Base-by-base conservation (phyloP, 208 protist species). In the Trypanosoma grayi region DNA sequence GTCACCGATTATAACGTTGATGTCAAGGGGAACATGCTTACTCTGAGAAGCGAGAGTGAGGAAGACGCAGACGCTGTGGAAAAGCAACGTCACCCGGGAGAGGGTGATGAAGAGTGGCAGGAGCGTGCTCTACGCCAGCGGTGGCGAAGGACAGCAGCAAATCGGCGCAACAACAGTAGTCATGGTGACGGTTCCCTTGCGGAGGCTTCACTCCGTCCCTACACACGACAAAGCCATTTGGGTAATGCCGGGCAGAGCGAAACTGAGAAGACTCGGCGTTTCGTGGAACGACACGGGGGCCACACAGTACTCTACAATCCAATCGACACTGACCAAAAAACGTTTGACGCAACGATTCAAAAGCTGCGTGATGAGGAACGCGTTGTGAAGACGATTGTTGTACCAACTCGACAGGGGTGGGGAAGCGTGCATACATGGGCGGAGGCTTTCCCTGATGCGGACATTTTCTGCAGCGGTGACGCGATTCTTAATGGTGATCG, bases 261-360 rank as follows among this genome's bases (percentile, higher is more conserved):
- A 16, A 43, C 47, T 18, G 46, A 53, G 20, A 57, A 71, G 44
- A 66, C 24, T 1, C 37, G 64, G 4, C 52, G 72, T 24, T 75
- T 85, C 33, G 64, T 73, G 27, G 39, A 69, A 37, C 51, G 68
- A 20, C 10, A 50, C 4, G 86, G 86, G 22, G 80, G 63, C 62
- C 85, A 86, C 73, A 93, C 86, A 7, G 81, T 88, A 9, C 64
- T 91, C 36, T 94, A 94, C 73, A 94, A 91, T 73, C 87, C 87
- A 7, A 77, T 91, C 33, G 79, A 87, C 28, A 70, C 77, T 13
- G 86, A 87, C 44, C 77, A 83, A 10, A 51, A 62, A 14, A 86
- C 84, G 8, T 87, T 94, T 28, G 40, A 40, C 11, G 68, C 78
- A 28, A 56, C 88, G 11, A 44, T 90, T 1, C 50, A 54, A 30